Base-by-base conservation (phyloP, 1,284 basidiomycete genomes). In the Ustilago trichophora region DNA sequence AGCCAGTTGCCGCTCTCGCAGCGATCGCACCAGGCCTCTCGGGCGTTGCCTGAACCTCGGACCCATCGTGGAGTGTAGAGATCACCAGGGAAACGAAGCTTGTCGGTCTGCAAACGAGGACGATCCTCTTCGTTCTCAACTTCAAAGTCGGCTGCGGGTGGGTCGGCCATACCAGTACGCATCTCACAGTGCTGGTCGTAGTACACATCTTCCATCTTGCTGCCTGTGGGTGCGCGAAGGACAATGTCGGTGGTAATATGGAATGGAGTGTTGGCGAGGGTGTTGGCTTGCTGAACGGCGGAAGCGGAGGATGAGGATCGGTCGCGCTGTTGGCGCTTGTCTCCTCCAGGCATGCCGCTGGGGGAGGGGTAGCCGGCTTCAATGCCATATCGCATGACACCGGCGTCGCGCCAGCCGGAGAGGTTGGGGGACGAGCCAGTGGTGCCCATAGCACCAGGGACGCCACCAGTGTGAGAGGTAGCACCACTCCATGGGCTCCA, bases 41-140 rank as follows among this genome's bases (percentile, higher is more conserved):
- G 51, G 3, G 66, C 53, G 21, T 70, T 68, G 36, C 73, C 72
- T 6, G 59, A 55, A 25, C 72, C 67, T 15, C 73, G 63, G 15
- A 76, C 72, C 71, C 71, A 76, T 15, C 55, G 49, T 11, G 73
- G 73, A 19, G 72, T 76, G 24, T 76, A 76, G 13, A 73, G 58
- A 31, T 76, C 73, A n/a, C 60, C 64, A 13, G 54, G 51, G 45
- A 68, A 74, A 6, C 73, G 67, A 34, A 73, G 29, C 65, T 76
- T 76, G 46, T 76, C 72, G 19, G 58, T 64, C 58, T 76, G 73
- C 16, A 58, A 36, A 1, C 60, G 56, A 16, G 73, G 73, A 11
- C 50, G 53, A 19, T 60, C 66, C 33, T 73, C 72, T 21, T 63
- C 63, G 33, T 74, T 67, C 27, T 59, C 64, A 9, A 66, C 54